Conservation (phyloP, 805 yeast genomes). For the Ogataea thermomethanolica region DNA sequence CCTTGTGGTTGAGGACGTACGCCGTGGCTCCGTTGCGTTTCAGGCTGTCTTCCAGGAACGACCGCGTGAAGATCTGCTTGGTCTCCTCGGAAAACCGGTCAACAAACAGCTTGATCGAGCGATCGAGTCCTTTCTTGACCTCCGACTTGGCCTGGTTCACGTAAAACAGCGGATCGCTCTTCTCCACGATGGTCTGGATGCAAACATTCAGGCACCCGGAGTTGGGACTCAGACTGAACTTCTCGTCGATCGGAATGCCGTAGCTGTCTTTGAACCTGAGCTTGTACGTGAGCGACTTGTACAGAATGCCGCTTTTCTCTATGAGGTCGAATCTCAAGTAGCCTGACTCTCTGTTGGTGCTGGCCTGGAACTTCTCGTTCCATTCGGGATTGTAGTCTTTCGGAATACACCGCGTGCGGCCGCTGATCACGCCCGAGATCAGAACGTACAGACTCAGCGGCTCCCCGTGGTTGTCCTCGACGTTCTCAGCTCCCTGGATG, state of each 20-base stretch:
- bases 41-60: slow-evolving; percentile 25
- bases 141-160: slow-evolving; percentile 73
- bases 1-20: slow-evolving; percentile 18
- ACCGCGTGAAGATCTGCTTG: slow-evolving; percentile 39
- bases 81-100: slow-evolving; percentile 69
- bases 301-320: slow-evolving; percentile 19
- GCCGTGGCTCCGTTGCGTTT: slow-evolving; percentile 18
- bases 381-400: slow-evolving; percentile 70
- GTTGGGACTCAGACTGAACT: slow-evolving; percentile 26
- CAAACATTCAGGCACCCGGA: slow-evolving; percentile 62
- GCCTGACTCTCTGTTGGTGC: slow-evolving; percentile 12
- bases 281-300: slow-evolving; percentile 18
- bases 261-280: slow-evolving; percentile 11
- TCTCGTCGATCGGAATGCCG: slow-evolving; percentile 19
- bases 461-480: slow-evolving; percentile 30
- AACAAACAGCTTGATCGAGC: slow-evolving; percentile 66
- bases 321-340: slow-evolving; percentile 17
- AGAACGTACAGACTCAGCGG: slow-evolving; percentile 27
- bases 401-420: slow-evolving; percentile 59
- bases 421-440: slow-evolving; percentile 23
- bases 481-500: slow-evolving; percentile 29
- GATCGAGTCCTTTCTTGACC: slow-evolving; percentile 59
- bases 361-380: slow-evolving; percentile 78
- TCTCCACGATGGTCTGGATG: slow-evolving; percentile 75
- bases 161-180: slow-evolving; percentile 74